These are phyloP conservation scores for Elasticomyces elasticus DNA, from an alignment of 495 filamentous ascomycete species.

Conservation along the genomic window DNA sequence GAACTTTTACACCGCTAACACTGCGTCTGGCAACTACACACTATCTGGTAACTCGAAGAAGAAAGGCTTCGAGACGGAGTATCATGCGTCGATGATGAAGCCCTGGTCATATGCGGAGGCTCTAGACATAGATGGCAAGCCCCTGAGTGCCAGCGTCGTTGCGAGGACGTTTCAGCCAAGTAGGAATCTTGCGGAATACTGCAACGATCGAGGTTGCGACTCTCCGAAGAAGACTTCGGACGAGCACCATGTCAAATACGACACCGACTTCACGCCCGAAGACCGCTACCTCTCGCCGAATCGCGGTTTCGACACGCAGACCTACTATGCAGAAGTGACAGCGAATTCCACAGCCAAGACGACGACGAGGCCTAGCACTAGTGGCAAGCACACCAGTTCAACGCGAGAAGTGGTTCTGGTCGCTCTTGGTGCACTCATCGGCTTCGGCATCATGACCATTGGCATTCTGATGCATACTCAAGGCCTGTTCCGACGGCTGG, in stretches of 20 bases:
- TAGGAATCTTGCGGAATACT: conserved; percentile 4
- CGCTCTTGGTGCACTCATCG: neutral
- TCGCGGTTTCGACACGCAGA: conserved; percentile 16
- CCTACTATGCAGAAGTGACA: conserved; percentile 10
- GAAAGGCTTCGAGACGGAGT: conserved; percentile 26
- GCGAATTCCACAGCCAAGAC: neutral
- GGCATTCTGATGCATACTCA: neutral
- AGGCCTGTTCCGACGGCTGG: neutral
- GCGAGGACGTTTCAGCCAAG: conserved; percentile 23
- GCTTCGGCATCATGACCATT: conserved; percentile 2
- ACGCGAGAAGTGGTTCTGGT: neutral
- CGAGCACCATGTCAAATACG: conserved; percentile 3
- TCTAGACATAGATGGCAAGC: conserved; percentile 17
- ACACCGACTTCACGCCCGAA: neutral
- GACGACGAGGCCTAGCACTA: neutral
- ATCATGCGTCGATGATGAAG: conserved; percentile 4
- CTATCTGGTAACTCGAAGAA: conserved; percentile 10
- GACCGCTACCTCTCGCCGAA: conserved; percentile 4
- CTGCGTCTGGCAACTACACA: conserved; percentile 10
- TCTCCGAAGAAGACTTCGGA: neutral
- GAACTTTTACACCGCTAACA: conserved; percentile 22
- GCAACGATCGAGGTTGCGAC: conserved; percentile 19
- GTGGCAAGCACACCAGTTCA: neutral
- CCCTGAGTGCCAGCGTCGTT: conserved; percentile 17
- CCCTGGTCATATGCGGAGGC: conserved; percentile 24